Base-by-base conservation (phyloP, 257 asterid genomes). In the Solanum clarkiae region DNA sequence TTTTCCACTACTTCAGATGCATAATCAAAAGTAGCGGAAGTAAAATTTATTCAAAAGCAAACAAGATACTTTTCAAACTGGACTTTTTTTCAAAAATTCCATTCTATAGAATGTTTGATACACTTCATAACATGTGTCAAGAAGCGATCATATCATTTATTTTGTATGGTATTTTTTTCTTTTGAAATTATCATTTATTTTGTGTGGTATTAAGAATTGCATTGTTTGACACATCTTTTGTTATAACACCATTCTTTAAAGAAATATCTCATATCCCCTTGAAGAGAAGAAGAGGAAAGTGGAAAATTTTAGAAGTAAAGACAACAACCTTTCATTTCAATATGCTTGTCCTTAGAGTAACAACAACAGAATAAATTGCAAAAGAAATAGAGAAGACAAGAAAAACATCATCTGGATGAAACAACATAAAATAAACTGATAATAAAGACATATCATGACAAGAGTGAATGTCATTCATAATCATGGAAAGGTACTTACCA, bases 401-500 rank as follows among this genome's bases (percentile, higher is more conserved):
- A 4, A 51, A 15, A 26, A 53, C 3, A 3, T 16, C 82, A 53
- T 26, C 68, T 51, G 20, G 56, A 29, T 49, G 54, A 83, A 83
- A 66, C 53, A 66, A 51, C 51, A 83, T 51, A 51, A 45, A 49
- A 9, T 82, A 65, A 47, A n/a, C 20, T 8, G 59, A 70, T 36
- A 44, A n/a, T n/a, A 71, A 74, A 44, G 69, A 84, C 24, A 51
- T 45, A 47, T 36, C 66, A 53, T 26, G 65, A 6, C 68, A 17
- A 84, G 70, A 84, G 49, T 68, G 54, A 69, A 20, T 51, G 85
- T 16, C 77, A 59, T 70, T 74, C 69, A 20, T 84, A 80, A 49
- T 22, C 57, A 49, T 81, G 51, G 65, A 83, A 79, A 87, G 86
- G 6, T 69, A 69, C 63, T 81, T 92, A 95, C 99, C 99, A 84